Percentiles rank a stretch among this genome's conserved stretches.
phyloP scores from a whole-genome alignment of 2,329 filamentous ascomycete species.

The Aureobasidium sp. region DNA sequence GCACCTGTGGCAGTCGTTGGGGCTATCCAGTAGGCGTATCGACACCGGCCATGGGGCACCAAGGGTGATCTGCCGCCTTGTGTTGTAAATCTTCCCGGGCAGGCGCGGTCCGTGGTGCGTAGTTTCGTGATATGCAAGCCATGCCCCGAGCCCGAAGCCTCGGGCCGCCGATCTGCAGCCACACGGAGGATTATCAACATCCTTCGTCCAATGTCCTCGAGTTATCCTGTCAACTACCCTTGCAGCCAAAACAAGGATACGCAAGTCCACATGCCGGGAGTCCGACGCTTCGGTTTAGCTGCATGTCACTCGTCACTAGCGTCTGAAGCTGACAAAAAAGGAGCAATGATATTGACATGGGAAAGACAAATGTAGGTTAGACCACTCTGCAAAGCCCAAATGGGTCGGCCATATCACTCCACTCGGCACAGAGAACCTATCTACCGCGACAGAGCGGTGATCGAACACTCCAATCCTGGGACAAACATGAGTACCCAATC shows the following conservation, averaged over 20 bases:
- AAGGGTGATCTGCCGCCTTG: neutral
- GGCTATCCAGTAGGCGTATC: neutral
- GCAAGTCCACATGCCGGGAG: neutral
- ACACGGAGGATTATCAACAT: neutral
- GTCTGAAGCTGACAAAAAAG: neutral
- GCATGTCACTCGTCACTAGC: neutral
- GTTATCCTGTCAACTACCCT: neutral
- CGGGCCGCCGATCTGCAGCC: neutral
- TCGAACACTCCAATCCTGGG: neutral
- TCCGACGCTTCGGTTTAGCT: constrained; percentile 1
- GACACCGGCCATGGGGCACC: neutral
- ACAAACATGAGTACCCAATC: neutral
- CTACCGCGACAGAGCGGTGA: neutral
- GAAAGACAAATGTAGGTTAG: neutral
- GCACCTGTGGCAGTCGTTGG: neutral
- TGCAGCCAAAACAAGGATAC: neutral
- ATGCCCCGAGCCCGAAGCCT: neutral
- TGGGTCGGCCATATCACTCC: neutral
- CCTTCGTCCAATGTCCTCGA: neutral
- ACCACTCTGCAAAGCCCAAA: neutral
- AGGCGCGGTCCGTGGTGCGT: neutral
- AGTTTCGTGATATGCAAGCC: constrained; percentile 10
- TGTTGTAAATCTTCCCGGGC: neutral
- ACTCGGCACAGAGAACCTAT: neutral
- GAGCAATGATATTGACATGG: neutral